Evolutionary conservation across 306 rosid species (phyloP).

Genomic region (Pueraria montana): DNA sequence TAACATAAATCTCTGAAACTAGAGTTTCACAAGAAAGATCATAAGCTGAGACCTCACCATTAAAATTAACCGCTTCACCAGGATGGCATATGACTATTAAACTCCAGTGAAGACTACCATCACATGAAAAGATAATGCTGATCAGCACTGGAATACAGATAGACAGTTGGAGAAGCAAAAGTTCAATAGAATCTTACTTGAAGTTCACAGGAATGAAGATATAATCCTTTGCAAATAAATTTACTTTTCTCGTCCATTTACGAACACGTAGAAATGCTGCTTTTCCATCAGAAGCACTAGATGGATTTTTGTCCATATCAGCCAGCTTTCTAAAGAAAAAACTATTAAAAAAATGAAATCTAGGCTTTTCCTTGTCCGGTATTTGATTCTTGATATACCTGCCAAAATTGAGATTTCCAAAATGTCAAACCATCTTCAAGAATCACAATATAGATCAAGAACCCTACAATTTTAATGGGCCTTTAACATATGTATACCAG

Average conservation of each 20-base stretch:
- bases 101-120: constrained; percentile 94
- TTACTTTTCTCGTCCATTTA: constrained; percentile 96
- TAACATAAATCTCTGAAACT: constrained; percentile 42
- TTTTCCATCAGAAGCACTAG: constrained; percentile 86
- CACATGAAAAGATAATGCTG: constrained; percentile 31
- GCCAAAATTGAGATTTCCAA: constrained; percentile 38
- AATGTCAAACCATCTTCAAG: constrained; percentile 30
- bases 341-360: constrained; percentile 92
- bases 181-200: constrained; percentile 65
- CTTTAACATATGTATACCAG: background rate
- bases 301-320: constrained; percentile 97
- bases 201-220: constrained; percentile 95
- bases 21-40: constrained; percentile 28
- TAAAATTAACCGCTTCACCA: constrained; percentile 75
- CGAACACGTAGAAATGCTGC: constrained; percentile 97
- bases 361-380: constrained; percentile 70
- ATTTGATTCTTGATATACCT: constrained; percentile 90
- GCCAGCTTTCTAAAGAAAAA: constrained; percentile 97
- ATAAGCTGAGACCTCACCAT: constrained; percentile 63
- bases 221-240: constrained; percentile 88
- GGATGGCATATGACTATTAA: constrained; percentile 93
- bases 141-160: constrained; percentile 52
- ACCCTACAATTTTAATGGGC: background rate
- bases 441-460: background rate
- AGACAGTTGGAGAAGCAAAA: constrained; percentile 41